Evolutionary conservation across 2,329 filamentous ascomycete species (phyloP), one percentile per base, ranked within the genome.

Genomic region (Fusarium paranaense): DNA sequence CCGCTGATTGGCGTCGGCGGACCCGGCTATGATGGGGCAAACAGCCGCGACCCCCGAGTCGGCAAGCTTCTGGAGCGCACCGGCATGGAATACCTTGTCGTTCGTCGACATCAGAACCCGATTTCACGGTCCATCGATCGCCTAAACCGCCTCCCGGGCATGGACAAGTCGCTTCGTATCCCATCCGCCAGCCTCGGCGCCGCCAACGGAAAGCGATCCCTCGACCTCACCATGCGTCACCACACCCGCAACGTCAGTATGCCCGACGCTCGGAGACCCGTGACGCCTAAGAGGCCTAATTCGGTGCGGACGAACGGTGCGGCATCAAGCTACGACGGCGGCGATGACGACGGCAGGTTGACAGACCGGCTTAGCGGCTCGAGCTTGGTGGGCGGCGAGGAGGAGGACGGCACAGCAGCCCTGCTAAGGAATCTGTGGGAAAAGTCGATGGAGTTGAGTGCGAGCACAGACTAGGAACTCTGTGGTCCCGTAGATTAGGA

Each of bases 31-130:
- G 90, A 91, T 66, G 86, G 84, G 14, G 80, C 79, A 37, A 81
- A 76, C 67, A 85, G 87, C 56, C 83, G 88, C 18, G 91, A 94
- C 76, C 91, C 91, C 2, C 87, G 92, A 6, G 86, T 93, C 32
- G 86, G 88, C 76, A 89, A 90, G 79, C 87, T 92, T 58, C 87
- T 94, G 63, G 92, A 94, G 79, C 88, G 91, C 56, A 93, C 92
- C 1, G 91, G 90, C 18, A 89, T 93, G 82, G 92, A 94, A 78
- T 94, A 94, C 80, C 86, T 91, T n/a, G 92, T 94, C 10, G 91
- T 95, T 37, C 88, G 92, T 63, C 87, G 93, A 52, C 92, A 92
- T 78, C 91, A 93, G 77, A 93, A 94, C 75, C 92, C 93, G 0
- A 86, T 94, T 20, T 90, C 88, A 6, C 88, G 92, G 54, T 92